phyloP scores from a whole-genome alignment of 805 yeast genomes.

The Lipomyces lipofer region DNA sequence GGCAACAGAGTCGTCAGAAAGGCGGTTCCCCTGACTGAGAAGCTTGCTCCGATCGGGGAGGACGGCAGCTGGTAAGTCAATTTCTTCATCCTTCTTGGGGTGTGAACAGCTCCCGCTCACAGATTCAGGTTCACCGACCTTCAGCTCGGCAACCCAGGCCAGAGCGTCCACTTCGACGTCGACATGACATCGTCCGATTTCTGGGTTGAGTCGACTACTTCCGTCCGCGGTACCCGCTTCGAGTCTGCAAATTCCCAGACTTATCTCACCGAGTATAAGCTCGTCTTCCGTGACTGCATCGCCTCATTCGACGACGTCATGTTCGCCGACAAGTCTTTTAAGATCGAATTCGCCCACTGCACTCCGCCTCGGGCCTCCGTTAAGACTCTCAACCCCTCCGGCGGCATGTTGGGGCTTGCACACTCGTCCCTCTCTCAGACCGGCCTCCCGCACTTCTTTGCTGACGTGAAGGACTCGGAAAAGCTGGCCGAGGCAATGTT shows the following conservation, averaged over 20 bases:
- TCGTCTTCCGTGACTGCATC: conserved; percentile 28
- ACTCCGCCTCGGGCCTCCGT: conserved; percentile 27
- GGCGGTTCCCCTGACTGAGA: conserved; percentile 23
- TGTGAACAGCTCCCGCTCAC: not conserved
- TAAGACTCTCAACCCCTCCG: conserved; percentile 28
- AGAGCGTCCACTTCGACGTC: conserved; percentile 23
- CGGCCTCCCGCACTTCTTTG: conserved; percentile 25
- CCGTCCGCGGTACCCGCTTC: conserved; percentile 27
- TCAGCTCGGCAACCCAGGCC: conserved; percentile 23
- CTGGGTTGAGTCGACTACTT: conserved; percentile 30
- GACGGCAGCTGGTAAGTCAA: conserved; percentile 18
- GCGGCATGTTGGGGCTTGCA: conserved; percentile 30
- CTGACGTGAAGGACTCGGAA: conserved; percentile 8
- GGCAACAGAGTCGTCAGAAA: conserved; percentile 29
- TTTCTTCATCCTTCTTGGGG: not conserved
- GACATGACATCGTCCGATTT: conserved; percentile 31
- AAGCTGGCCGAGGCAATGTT: conserved; percentile 19
- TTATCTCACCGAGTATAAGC: conserved; percentile 22
- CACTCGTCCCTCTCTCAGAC: conserved; percentile 29
- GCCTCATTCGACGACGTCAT: conserved; percentile 20
- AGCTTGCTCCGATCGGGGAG: conserved; percentile 29
- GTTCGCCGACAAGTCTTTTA: conserved; percentile 8
- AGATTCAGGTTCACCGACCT: conserved; percentile 10
- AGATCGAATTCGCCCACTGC: conserved; percentile 29
- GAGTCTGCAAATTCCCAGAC: conserved; percentile 23